These are phyloP conservation scores for Selenicereus undatus DNA, from an alignment of 148 eudicot species.

Conservation along the genomic window DNA sequence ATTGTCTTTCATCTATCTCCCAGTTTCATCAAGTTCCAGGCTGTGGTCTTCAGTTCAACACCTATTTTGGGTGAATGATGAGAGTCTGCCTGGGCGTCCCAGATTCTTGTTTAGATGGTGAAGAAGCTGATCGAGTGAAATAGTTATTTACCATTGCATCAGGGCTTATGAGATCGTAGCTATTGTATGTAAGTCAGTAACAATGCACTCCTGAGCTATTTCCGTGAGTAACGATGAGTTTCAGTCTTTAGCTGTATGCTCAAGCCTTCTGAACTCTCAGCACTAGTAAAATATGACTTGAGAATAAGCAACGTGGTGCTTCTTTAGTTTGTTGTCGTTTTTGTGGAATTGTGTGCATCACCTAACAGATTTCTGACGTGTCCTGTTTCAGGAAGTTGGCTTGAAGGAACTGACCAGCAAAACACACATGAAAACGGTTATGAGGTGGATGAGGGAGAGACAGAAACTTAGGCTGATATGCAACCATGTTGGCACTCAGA, in stretches of 20 bases:
- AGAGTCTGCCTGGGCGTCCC: background rate
- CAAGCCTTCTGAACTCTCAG: background rate
- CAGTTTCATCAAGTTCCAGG: background rate
- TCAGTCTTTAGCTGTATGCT: background rate
- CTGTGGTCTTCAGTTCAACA: background rate
- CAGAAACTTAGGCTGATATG: constrained; percentile 68
- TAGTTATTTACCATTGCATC: background rate
- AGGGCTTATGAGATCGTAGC: background rate
- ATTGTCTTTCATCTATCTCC: background rate
- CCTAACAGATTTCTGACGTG: background rate
- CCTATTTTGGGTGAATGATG: background rate
- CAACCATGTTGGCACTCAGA: constrained; percentile 67
- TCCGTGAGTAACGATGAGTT: too few relatives aligned
- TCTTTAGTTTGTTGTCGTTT: background rate
- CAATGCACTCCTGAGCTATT: background rate
- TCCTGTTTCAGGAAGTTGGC: constrained; percentile 54
- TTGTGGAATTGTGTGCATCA: background rate
- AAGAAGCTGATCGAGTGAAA: background rate
- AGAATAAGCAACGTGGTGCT: background rate
- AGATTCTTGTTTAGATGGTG: background rate
- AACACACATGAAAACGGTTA: constrained; percentile 69
- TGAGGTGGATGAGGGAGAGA: constrained; percentile 86
- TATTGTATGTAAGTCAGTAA: background rate
- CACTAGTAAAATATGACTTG: background rate
- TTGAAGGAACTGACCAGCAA: constrained; percentile 68